Base-by-base conservation (phyloP, 371 early-diverging fungal species). In the Basidiobolus meristosporus region DNA sequence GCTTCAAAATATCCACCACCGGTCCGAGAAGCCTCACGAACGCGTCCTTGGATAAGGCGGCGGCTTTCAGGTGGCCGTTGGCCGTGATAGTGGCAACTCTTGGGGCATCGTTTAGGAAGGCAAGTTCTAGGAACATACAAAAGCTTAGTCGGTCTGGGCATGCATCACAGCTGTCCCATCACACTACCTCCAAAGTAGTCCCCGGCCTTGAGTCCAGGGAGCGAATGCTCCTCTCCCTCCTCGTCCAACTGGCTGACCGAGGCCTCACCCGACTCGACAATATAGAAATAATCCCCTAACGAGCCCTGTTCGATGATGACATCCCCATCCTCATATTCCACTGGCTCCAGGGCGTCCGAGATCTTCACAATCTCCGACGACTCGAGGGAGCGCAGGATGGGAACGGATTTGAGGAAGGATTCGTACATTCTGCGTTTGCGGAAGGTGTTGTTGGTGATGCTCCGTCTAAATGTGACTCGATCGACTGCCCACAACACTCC, bases 251-350 rank as follows among this genome's bases (percentile, higher is more conserved):
- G 80, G 36, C 69, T 65, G 12, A 92, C 82, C 21, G 59, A 57
- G 6, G 87, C 88, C 38, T 80, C 73, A 14, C 96, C 96, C 36
- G 66, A 58, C 60, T 95, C 96, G 47, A 95, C 84, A 20, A 95
- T 77, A 59, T 82, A 84, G 48, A 73, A 73, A 23, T 50, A 59
- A 20, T 71, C 59, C 7, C 74, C 74, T 12, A 57, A 47, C 39
- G 80, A 82, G 6, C 80, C 82, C 57, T 85, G 75, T 16, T 45
- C 50, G 42, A 85, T 68, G 4, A 85, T 68, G 7, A 68, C 56
- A 4, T 79, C 74, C 29, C 68, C 63, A 50, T 77, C 71, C 3
- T 71, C 56, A 53, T 59, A 85, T 2, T 61, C 57, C 7, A 73
- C 54, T 12, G 70, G 60, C 51, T 82, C 83, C n/a, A 85, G 52